These are phyloP conservation scores for Dryadomyces quercus-mongolicae DNA, from an alignment of 2,329 filamentous ascomycete genomes.

Conservation along the genomic window DNA sequence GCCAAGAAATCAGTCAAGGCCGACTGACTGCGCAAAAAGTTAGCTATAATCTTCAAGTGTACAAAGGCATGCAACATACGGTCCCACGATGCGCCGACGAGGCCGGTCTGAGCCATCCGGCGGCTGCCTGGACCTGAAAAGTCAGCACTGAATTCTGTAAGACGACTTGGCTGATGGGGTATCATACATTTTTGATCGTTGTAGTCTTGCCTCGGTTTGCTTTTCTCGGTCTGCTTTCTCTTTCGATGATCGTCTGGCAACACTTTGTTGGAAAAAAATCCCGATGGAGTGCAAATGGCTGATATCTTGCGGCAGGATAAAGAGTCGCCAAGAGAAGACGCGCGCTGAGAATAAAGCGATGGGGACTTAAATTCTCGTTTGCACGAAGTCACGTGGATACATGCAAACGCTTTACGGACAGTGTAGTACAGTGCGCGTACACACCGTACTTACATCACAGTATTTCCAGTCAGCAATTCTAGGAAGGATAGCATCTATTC, in stretches of 20 bases:
- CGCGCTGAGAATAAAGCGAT: neutral
- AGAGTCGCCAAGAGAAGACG: neutral
- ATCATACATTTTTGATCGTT: neutral
- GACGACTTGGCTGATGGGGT: neutral
- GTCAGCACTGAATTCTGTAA: neutral
- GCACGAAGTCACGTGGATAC: slow-evolving; percentile 6
- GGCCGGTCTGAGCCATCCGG: slow-evolving; percentile 1
- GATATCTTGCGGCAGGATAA: neutral
- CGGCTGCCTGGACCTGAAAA: slow-evolving; percentile 4
- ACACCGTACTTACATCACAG: neutral
- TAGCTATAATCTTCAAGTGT: neutral
- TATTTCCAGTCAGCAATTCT: too few species aligned
- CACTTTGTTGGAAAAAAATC: neutral
- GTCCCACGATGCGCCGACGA: slow-evolving; percentile 16
- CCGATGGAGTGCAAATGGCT: too few species aligned
- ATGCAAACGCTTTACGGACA: neutral
- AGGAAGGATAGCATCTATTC: too few species aligned
- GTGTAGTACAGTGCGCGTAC: neutral
- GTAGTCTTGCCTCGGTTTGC: neutral
- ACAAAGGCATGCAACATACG: slow-evolving; percentile 14
- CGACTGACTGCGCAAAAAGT: slow-evolving; percentile 24
- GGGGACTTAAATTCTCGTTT: neutral
- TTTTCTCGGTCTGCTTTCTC: neutral
- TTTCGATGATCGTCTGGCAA: neutral
- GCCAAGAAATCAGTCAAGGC: slow-evolving; percentile 42